Conservation (phyloP, 345 rosid genomes). For the Litchi chinensis region DNA sequence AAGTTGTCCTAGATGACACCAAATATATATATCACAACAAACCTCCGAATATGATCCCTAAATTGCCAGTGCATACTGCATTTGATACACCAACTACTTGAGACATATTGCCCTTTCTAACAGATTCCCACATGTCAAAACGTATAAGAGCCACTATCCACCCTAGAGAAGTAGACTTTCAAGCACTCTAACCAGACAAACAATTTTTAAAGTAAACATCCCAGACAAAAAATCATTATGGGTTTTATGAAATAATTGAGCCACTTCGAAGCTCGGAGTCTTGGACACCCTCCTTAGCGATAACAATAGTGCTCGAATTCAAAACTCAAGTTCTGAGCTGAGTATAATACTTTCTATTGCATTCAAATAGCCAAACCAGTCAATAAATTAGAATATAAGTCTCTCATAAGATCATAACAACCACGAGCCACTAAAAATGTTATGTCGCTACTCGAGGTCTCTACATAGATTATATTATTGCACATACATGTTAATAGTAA, state of each 20-base stretch:
- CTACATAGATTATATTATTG: no score
- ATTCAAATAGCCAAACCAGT: neutral
- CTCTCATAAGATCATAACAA: neutral
- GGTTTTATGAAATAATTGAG: neutral
- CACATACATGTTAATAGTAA: neutral
- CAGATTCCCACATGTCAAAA: neutral
- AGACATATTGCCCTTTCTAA: neutral
- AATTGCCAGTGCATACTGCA: neutral
- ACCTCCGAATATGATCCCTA: neutral
- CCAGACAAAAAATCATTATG: neutral
- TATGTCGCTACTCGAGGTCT: neutral
- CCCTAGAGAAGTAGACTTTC: neutral
- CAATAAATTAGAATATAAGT: neutral
- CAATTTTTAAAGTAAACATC: no score
- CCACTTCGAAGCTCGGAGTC: neutral
- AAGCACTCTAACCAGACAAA: neutral
- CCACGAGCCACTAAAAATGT: neutral
- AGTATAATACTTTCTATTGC: neutral
- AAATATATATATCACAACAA: neutral
- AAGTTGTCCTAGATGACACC: neutral
- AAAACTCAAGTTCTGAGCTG: neutral
- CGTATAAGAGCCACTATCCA: neutral
- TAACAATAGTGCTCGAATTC: neutral
- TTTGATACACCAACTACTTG: neutral
- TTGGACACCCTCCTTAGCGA: neutral